Percentiles rank a stretch among this genome's conserved stretches.
Conservation (phyloP, 148 eudicot genomes). For the Cornus kousa region DNA sequence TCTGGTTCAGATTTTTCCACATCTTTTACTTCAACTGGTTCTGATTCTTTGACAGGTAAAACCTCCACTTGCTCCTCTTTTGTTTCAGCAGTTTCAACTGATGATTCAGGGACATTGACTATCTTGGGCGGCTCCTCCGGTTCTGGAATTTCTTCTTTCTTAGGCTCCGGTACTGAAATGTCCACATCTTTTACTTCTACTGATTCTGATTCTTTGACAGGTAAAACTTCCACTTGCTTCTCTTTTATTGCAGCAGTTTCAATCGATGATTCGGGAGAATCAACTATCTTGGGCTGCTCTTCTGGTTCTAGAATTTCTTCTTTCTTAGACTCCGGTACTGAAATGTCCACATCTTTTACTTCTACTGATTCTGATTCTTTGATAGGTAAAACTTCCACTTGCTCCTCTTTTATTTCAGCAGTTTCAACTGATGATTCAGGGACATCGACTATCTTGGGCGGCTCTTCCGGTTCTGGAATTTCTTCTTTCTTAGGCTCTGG, state of each 20-base stretch:
- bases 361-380: slow-evolving; percentile 1
- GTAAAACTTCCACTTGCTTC: too few relatives aligned
- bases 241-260: not conserved
- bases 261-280: not conserved
- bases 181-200: slow-evolving; percentile 3
- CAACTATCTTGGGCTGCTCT: not conserved
- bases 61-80: not conserved
- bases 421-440: not conserved
- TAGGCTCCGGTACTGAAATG: not conserved
- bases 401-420: not conserved
- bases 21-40: slow-evolving; percentile 4
- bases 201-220: not conserved
- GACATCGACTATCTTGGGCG: not conserved
- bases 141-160: slow-evolving; percentile 12
- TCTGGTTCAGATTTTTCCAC: slow-evolving; percentile 12
- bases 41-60: slow-evolving; percentile 16
- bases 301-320: slow-evolving; percentile 13
- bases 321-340: slow-evolving; percentile 1
- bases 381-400: too few relatives aligned
- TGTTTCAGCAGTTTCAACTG: not conserved
- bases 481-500: slow-evolving; percentile 11
- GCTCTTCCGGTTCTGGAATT: not conserved
- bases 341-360: not conserved
- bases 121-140: slow-evolving; percentile 1
- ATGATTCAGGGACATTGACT: not conserved